Evolutionary conservation across 805 yeast species (phyloP).

Genomic region (Yamadazyma phyllophila): DNA sequence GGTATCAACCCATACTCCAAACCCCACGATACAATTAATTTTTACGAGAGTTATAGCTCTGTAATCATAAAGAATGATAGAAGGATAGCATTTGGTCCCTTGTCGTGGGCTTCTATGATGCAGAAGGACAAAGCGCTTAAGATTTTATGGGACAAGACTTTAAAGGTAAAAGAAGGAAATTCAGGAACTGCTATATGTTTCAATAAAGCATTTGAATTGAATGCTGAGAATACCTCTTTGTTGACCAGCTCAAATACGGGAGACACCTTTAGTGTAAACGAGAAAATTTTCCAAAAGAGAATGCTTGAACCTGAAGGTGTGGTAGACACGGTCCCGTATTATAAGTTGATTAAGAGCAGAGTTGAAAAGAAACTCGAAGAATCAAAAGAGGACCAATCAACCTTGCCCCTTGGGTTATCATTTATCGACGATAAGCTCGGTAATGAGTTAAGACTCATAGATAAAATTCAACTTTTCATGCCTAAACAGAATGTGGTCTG

Average conservation of each 20-base stretch:
- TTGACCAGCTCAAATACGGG: conserved; percentile 13
- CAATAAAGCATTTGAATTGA: conserved; percentile 17
- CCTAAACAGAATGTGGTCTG: conserved; percentile 41
- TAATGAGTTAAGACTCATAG: conserved; percentile 28
- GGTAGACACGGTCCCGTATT: conserved; percentile 32
- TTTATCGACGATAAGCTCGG: conserved; percentile 30
- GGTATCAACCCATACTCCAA: conserved; percentile 27
- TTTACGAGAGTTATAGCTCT: conserved; percentile 34
- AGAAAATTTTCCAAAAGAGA: conserved; percentile 27
- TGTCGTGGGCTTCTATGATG: conserved; percentile 38
- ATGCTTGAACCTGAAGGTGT: conserved; percentile 35
- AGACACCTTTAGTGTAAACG: conserved; percentile 14
- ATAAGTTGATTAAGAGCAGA: conserved; percentile 18
- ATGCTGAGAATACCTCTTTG: conserved; percentile 23
- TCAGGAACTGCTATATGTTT: conserved; percentile 25
- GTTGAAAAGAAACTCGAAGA: conserved; percentile 14
- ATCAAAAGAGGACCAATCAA: conserved; percentile 15
- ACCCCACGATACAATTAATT: conserved; percentile 31
- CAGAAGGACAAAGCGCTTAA: conserved; percentile 31
- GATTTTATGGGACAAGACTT: conserved; percentile 32
- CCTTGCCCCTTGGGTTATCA: conserved; percentile 32
- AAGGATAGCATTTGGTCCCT: conserved; percentile 38
- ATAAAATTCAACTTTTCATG: conserved; percentile 32
- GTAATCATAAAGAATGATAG: conserved; percentile 26
- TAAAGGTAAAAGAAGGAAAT: conserved; percentile 17